These are phyloP conservation scores for Aquilaria sinensis DNA, from an alignment of 345 rosid genomes.

Conservation along the genomic window DNA sequence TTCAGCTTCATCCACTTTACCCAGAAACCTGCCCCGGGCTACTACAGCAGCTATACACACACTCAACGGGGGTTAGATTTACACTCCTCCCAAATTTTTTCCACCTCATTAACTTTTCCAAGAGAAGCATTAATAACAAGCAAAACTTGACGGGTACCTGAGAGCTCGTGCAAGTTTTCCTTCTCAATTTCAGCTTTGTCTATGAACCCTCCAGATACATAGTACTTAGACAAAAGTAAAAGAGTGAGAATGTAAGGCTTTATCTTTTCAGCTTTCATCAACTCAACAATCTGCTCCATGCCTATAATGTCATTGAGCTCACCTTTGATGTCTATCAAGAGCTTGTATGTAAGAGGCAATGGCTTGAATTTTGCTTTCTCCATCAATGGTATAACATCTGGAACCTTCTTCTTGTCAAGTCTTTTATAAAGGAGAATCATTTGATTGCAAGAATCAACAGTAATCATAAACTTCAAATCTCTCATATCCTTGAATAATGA, in stretches of 20 bases:
- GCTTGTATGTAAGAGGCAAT: constrained; percentile 57
- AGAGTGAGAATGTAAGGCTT: constrained; percentile 45
- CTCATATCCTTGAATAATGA: constrained; percentile 75
- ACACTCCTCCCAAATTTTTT: constrained; percentile 72
- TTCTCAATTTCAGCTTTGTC: constrained; percentile 91
- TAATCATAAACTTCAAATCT: constrained; percentile 55
- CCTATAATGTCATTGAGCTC: constrained; percentile 64
- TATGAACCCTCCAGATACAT: constrained; percentile 46
- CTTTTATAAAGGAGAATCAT: constrained; percentile 85
- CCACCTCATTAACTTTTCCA: constrained; percentile 71
- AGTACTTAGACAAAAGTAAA: constrained; percentile 60
- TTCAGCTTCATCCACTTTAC: constrained; percentile 68
- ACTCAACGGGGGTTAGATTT: constrained; percentile 43
- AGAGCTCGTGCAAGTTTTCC: constrained; percentile 49
- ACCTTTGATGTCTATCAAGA: constrained; percentile 76
- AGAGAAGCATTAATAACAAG: constrained; percentile 74
- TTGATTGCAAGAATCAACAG: constrained; percentile 83
- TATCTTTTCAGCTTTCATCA: constrained; percentile 82
- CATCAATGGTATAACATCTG: constrained; percentile 77
- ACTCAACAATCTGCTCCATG: constrained; percentile 80
- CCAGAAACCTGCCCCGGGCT: constrained; percentile 70
- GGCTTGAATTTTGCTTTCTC: constrained; percentile 92
- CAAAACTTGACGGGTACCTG: constrained; percentile 40
- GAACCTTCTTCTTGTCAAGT: constrained; percentile 75
- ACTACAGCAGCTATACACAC: constrained; percentile 68